Conservation (phyloP, 257 asterid genomes). For the Solanum lignicaule region DNA sequence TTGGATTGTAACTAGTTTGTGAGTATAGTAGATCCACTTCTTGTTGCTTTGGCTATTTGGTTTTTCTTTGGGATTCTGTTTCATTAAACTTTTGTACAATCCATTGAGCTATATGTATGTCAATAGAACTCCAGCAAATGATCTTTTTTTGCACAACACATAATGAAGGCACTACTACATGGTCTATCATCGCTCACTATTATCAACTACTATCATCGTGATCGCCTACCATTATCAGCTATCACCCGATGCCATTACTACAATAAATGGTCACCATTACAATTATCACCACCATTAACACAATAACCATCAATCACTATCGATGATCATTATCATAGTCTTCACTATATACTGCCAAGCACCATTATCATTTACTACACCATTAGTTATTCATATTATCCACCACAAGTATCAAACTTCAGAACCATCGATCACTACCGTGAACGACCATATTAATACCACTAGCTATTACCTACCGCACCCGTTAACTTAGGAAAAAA, state of each 20-base stretch:
- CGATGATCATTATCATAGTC: neutral
- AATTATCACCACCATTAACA: neutral
- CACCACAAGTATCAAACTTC: neutral
- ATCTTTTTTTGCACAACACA: neutral
- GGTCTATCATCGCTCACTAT: neutral
- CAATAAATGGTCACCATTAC: neutral
- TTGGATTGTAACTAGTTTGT: constrained; percentile 10
- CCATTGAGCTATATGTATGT: neutral
- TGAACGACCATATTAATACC: too few relatives aligned
- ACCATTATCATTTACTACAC: neutral
- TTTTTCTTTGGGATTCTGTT: neutral
- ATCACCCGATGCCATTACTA: neutral
- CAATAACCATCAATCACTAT: neutral
- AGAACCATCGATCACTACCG: neutral
- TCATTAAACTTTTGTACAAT: neutral
- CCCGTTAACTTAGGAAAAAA: too few relatives aligned
- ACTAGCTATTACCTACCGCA: neutral
- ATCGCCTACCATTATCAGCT: neutral
- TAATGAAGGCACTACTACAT: neutral
- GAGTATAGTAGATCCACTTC: neutral
- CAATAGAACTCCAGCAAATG: neutral
- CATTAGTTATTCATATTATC: neutral
- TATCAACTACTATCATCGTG: neutral
- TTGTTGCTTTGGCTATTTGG: neutral
- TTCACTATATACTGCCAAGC: neutral